Percentiles rank a stretch among this genome's conserved stretches.
These are phyloP conservation scores for Umbelopsis isabellina DNA, from an alignment of 192 early-diverging fungal genomes.

Conservation along the genomic window DNA sequence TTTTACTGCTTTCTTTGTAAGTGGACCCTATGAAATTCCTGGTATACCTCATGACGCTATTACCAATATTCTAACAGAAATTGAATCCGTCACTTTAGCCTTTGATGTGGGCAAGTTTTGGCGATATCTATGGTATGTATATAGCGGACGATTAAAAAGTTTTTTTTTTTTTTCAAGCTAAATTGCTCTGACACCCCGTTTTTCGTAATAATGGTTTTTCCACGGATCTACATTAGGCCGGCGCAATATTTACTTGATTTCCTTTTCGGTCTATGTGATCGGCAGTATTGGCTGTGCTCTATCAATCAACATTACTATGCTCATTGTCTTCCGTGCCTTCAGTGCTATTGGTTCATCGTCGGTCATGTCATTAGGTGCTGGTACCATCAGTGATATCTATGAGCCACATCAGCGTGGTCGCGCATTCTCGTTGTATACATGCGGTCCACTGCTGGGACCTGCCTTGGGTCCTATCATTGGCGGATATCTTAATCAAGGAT, in stretches of 20 bases:
- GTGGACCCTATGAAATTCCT: background rate
- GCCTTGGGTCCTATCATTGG: conserved; percentile 43
- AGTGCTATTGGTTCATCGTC: conserved; percentile 35
- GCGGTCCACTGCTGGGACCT: conserved; percentile 33
- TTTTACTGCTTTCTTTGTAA: conserved; percentile 38
- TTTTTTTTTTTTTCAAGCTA: background rate
- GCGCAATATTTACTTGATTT: conserved; percentile 32
- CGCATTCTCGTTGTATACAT: conserved; percentile 35
- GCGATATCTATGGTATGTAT: conserved; percentile 25
- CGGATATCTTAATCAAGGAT: conserved; percentile 38
- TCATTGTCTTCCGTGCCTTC: conserved; percentile 33
- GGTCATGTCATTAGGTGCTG: conserved; percentile 40
- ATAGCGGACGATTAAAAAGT: background rate
- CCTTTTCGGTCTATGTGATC: conserved; percentile 25
- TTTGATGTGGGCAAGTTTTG: conserved; percentile 33
- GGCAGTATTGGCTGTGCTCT: conserved; percentile 33
- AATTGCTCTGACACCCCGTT: background rate
- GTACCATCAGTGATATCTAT: conserved; percentile 41
- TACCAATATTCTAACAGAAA: background rate
- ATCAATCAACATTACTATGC: conserved; percentile 30
- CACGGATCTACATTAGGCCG: conserved; percentile 20
- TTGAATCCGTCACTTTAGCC: conserved; percentile 22
- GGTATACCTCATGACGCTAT: background rate
- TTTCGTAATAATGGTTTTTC: background rate
- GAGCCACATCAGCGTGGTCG: conserved; percentile 32